Evolutionary conservation across 2,329 filamentous ascomycete species (phyloP).

Genomic region (Phymatotrichopsis omnivora): DNA sequence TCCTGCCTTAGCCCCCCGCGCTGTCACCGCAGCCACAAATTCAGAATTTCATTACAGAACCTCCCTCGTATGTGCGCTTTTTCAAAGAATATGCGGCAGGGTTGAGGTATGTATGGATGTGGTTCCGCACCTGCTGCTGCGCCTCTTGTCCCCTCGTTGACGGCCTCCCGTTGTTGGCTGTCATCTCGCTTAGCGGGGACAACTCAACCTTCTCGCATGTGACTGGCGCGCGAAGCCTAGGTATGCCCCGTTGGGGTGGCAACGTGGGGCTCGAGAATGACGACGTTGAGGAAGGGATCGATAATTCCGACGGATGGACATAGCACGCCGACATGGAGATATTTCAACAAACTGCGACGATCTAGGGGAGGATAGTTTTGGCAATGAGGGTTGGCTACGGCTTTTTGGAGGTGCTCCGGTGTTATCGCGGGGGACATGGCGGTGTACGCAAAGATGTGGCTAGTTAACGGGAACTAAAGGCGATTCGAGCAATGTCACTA

Average conservation of each 20-base stretch:
- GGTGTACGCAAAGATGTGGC: too few species aligned
- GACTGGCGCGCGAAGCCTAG: slow-evolving; percentile 91
- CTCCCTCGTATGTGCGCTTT: too few species aligned
- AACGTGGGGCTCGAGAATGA: slow-evolving; percentile 10
- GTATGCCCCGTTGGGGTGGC: slow-evolving; percentile 65
- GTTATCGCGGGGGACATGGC: too few species aligned
- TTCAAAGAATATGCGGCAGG: too few species aligned
- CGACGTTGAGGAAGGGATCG: slow-evolving; percentile 60
- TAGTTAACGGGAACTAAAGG: too few species aligned
- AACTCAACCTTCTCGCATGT: slow-evolving; percentile 95
- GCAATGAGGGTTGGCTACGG: slow-evolving; percentile 89
- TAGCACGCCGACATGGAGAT: slow-evolving; percentile 84
- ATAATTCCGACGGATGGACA: slow-evolving; percentile 48
- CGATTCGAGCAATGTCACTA: slow-evolving; percentile 88
- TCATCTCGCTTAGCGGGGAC: slow-evolving; percentile 93
- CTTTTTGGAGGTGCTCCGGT: slow-evolving; percentile 85
- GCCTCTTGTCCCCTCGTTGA: too few species aligned
- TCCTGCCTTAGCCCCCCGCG: too few species aligned
- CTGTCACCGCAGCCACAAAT: too few species aligned
- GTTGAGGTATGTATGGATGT: too few species aligned
- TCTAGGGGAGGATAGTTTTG: slow-evolving; percentile 83
- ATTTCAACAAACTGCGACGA: slow-evolving; percentile 83
- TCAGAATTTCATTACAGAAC: too few species aligned
- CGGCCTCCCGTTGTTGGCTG: slow-evolving; percentile 88
- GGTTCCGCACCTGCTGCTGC: too few species aligned